A percentile compares a stretch with the other conserved stretches of the same genome.
Conservation (phyloP, 345 rosid species). For the Barbarea vulgaris region DNA sequence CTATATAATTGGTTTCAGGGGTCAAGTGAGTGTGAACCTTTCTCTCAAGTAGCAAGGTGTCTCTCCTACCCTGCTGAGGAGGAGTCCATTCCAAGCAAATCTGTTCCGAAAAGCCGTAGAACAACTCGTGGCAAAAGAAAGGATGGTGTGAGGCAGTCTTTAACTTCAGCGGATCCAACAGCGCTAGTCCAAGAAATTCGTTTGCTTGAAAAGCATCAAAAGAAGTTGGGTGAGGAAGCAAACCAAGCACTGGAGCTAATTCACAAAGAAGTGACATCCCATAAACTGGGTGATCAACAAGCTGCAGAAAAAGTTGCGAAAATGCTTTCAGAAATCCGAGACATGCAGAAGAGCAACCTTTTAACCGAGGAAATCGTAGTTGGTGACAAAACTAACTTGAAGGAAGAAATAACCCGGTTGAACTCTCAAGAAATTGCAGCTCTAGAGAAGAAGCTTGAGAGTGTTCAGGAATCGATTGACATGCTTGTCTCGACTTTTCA, state of each 20-base stretch:
- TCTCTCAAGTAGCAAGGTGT: conserved; percentile 69
- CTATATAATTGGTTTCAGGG: conserved; percentile 46
- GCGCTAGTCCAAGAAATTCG: conserved; percentile 81
- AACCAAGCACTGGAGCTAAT: conserved; percentile 87
- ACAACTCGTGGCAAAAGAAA: conserved; percentile 51
- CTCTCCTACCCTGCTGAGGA: conserved; percentile 61
- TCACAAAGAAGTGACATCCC: conserved; percentile 88
- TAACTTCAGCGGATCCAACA: conserved; percentile 72
- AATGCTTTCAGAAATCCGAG: conserved; percentile 81
- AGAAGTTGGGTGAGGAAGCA: conserved; percentile 90
- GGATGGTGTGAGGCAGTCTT: conserved; percentile 60
- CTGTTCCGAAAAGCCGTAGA: conserved; percentile 46
- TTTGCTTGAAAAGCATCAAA: conserved; percentile 79
- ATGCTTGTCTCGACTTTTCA: conserved; percentile 67
- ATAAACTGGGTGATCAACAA: conserved; percentile 76
- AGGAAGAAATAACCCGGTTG: conserved; percentile 78
- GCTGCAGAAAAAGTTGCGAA: conserved; percentile 76
- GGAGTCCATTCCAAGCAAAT: conserved; percentile 45
- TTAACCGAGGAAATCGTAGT: conserved; percentile 56
- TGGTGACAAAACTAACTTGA: conserved; percentile 61
- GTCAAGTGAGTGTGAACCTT: conserved; percentile 57
- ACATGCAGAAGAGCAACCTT: conserved; percentile 64
- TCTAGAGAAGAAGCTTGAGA: conserved; percentile 85
- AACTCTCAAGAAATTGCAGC: conserved; percentile 77
- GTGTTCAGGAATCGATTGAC: conserved; percentile 85